phyloP scores from a whole-genome alignment of 2,329 filamentous ascomycete species.

The Shiraia sp. region DNA sequence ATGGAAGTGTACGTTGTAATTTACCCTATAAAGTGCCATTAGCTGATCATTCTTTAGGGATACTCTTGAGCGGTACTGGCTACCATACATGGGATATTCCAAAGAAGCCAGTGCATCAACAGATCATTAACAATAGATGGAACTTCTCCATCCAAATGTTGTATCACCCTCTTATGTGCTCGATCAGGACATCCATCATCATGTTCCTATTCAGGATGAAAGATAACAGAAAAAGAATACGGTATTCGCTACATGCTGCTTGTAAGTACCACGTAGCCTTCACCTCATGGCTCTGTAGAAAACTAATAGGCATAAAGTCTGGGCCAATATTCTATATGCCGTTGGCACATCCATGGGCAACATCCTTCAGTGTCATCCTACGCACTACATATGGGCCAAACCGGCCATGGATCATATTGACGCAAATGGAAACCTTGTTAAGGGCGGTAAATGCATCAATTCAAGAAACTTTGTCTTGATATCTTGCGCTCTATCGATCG shows the following conservation, averaged over 20 bases:
- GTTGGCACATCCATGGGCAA: constrained; percentile 40
- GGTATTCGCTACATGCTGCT: constrained; percentile 34
- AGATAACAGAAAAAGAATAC: constrained; percentile 34
- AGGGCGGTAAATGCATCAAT: constrained; percentile 40
- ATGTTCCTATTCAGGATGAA: constrained; percentile 45
- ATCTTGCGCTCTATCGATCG: constrained; percentile 40
- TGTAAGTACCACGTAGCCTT: constrained; percentile 15
- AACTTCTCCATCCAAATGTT: constrained; percentile 44
- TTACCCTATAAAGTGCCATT: background rate
- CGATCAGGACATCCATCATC: constrained; percentile 44
- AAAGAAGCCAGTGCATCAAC: constrained; percentile 30
- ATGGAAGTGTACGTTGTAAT: constrained; percentile 26
- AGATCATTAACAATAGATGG: constrained; percentile 35
- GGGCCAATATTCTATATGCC: constrained; percentile 41
- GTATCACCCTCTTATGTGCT: constrained; percentile 44
- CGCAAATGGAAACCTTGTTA: constrained; percentile 28
- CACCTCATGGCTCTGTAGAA: background rate
- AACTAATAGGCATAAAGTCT: constrained; percentile 19
- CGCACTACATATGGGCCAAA: constrained; percentile 32
- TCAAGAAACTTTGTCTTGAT: constrained; percentile 38
- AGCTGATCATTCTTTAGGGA: constrained; percentile 16
- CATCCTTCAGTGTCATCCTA: constrained; percentile 41
- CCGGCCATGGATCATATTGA: constrained; percentile 36
- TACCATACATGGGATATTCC: constrained; percentile 38
- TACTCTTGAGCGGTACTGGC: constrained; percentile 38